phyloP scores from a whole-genome alignment of 2,329 filamentous ascomycete genomes.

The Penicillium rolfsii region DNA sequence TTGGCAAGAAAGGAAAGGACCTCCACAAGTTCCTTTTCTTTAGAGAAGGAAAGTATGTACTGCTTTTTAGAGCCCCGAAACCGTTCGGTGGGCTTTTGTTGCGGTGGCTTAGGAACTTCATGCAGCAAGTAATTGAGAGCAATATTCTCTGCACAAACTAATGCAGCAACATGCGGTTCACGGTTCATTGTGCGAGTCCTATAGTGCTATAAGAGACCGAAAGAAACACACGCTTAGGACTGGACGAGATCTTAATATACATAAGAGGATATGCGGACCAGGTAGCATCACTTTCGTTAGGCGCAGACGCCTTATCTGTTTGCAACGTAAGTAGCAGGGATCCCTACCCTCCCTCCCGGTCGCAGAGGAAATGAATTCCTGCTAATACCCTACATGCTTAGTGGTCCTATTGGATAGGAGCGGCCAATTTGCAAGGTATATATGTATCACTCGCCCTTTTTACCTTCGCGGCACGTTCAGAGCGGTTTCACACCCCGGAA shows the following conservation, averaged over 20 bases:
- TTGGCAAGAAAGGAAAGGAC: constrained; percentile 42
- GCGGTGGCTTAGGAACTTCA: constrained; percentile 8
- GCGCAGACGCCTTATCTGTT: too few species aligned
- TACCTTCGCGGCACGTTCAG: too few species aligned
- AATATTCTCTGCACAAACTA: constrained; percentile 8
- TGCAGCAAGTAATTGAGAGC: constrained; percentile 4
- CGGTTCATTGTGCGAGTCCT: not conserved
- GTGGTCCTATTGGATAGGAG: too few species aligned
- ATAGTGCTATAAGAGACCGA: not conserved
- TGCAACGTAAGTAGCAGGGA: too few species aligned
- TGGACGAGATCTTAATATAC: not conserved
- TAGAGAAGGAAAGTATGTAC: constrained; percentile 35
- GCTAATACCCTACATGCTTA: too few species aligned
- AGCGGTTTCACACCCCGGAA: too few species aligned
- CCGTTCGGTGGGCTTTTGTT: not conserved
- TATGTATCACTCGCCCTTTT: too few species aligned
- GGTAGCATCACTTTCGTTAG: too few species aligned
- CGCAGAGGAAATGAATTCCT: too few species aligned
- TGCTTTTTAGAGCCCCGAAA: not conserved
- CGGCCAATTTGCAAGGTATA: too few species aligned
- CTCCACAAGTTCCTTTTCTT: constrained; percentile 36
- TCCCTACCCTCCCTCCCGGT: too few species aligned
- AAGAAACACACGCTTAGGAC: not conserved
- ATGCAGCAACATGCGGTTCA: not conserved
- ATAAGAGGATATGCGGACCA: too few species aligned